Percentiles rank a stretch among this genome's conserved stretches.
Evolutionary conservation across 2,329 filamentous ascomycete species (phyloP).

Genomic region (Nannizziopsis arthrosporioides): DNA sequence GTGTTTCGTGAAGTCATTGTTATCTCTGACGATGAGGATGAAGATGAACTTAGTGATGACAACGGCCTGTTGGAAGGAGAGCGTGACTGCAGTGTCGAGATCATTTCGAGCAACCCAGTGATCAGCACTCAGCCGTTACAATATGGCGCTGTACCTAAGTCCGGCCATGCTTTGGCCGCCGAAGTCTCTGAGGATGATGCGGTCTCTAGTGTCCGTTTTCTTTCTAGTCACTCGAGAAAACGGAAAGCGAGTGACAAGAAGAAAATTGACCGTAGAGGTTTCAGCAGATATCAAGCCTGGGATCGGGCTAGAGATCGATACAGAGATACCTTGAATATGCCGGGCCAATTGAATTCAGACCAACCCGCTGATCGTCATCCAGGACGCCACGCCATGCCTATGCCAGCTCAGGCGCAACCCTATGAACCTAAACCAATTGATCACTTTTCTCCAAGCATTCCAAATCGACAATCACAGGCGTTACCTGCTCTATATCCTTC

Average conservation of each 20-base stretch:
- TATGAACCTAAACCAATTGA: neutral
- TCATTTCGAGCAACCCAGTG: slow-evolving; percentile 31
- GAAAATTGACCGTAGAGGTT: slow-evolving; percentile 33
- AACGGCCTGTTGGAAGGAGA: slow-evolving; percentile 19
- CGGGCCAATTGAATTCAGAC: neutral
- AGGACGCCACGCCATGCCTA: neutral
- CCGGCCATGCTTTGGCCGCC: slow-evolving; percentile 16
- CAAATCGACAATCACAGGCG: neutral
- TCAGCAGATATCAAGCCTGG: slow-evolving; percentile 38
- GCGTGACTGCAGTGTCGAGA: slow-evolving; percentile 33
- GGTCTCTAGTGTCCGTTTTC: slow-evolving; percentile 28
- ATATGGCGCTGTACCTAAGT: slow-evolving; percentile 16
- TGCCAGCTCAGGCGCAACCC: neutral
- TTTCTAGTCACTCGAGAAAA: slow-evolving; percentile 21
- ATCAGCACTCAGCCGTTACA: slow-evolving; percentile 24
- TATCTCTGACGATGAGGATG: slow-evolving; percentile 50
- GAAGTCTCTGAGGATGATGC: slow-evolving; percentile 29
- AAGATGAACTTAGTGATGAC: slow-evolving; percentile 29
- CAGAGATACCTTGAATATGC: slow-evolving; percentile 20
- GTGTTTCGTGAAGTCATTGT: slow-evolving; percentile 54
- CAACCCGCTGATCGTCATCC: neutral
- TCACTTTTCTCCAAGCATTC: neutral
- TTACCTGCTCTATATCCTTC: too few relatives aligned
- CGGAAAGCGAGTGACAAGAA: slow-evolving; percentile 19
- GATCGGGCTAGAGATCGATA: slow-evolving; percentile 34